Base-by-base conservation (phyloP, 2,329 filamentous ascomycete species). In the Fusarium sp. region DNA sequence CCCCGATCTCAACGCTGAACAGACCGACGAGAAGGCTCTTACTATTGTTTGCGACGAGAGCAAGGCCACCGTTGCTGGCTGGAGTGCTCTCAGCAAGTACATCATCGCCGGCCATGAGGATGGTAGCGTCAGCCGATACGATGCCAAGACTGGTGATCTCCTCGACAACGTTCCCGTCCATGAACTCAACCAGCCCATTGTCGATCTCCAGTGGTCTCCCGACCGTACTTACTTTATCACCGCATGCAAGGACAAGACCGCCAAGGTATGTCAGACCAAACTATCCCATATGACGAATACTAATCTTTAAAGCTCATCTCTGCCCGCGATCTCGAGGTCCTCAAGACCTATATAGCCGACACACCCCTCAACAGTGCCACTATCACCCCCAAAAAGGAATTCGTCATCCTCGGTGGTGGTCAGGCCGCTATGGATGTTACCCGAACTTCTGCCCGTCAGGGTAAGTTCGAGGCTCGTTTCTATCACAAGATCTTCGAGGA, bases 401-500 rank as follows among this genome's bases (percentile, higher is more conserved):
- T 94, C 82, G 96, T 99, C 76, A 97, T 99, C 81, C 92, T 99
- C 50, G 96, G 96, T 79, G 96, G 96, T 90, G 96, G 96, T 79
- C 96, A 99, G 87, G 96, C 95, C 75, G 96, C 96, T 82, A 98
- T 98, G 94, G 96, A 98, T 82, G 96, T 99, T 85, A 99, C 96
- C 67, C 97, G 94, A 62, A 98, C 96, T 58, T 93, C 93, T 39
- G 92, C 95, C 56, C 91, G 96, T 77, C 96, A 99, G 88, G 96
- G 96, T 86, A 98, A 98, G 87, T 99, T 99, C 88, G 96, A 99
- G 86, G 96, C 96, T 50, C 92, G 96, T 76, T 99, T 99, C 90
- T 99, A 98, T 89, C 96, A 99, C 92, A 98, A 97, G 90, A 93
- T 99, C 83, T 98, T 99, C 83, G 95, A 98, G 85, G 96, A 99